Conservation (phyloP, 495 filamentous ascomycete species). For the Aspergillus diversus region DNA sequence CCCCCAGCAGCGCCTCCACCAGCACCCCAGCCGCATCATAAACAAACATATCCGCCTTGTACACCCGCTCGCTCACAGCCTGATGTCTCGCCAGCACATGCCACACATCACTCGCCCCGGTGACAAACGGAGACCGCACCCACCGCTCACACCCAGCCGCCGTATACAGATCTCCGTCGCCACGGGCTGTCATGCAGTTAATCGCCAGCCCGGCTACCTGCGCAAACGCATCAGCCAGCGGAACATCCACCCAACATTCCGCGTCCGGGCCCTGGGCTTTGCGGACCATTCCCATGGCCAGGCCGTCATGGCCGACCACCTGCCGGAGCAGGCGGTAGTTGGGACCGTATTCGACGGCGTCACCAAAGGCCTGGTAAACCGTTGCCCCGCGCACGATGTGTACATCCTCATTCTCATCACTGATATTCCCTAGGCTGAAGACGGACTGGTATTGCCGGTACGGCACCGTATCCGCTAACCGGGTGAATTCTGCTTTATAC, state of each 20-base stretch:
- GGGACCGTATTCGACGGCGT: conserved; percentile 49
- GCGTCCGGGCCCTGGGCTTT: conserved; percentile 29
- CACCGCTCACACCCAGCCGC: conserved; percentile 44
- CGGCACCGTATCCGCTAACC: conserved; percentile 42
- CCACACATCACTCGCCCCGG: conserved; percentile 35
- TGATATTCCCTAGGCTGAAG: conserved; percentile 23
- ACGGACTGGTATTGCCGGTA: conserved; percentile 39
- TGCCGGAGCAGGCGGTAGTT: conserved; percentile 45
- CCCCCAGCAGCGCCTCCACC: conserved; percentile 49
- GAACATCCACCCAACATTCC: conserved; percentile 39
- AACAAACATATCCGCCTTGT: conserved; percentile 50
- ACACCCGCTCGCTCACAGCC: conserved; percentile 32
- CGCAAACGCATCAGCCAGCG: conserved; percentile 38
- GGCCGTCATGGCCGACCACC: conserved; percentile 40
- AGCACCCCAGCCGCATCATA: conserved; percentile 48
- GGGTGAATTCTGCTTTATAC: conserved; percentile 35
- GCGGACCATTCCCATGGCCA: conserved; percentile 45
- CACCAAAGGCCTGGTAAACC: conserved; percentile 46
- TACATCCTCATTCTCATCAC: conserved; percentile 38
- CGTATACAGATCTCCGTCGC: conserved; percentile 47
- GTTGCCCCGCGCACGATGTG: conserved; percentile 45
- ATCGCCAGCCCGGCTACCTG: conserved; percentile 53
- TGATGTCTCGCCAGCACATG: conserved; percentile 46
- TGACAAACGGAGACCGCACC: conserved; percentile 43
- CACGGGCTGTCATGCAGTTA: conserved; percentile 49